Evolutionary conservation across 148 eudicot species (phyloP), one percentile per base, ranked within the genome.

Genomic region (Nepenthes gracilis): DNA sequence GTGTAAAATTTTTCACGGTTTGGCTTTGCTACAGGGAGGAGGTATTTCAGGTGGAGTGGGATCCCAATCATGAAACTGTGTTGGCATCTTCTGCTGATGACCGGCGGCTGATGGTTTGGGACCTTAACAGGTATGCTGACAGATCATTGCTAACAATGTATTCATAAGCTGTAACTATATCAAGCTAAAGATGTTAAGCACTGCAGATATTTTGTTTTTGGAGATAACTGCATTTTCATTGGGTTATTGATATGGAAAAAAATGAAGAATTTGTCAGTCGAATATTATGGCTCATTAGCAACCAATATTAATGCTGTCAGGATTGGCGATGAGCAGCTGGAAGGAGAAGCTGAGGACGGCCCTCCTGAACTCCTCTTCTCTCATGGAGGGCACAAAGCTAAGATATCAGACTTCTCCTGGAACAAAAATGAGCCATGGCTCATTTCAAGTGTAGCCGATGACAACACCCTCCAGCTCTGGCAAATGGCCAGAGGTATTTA

Each of bases 81-180:
- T 65, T 93, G 67, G 95, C 98, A 36, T 93, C 98, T 35, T 84
- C 96, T 47, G 88, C 95, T 62, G 95, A 72, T 68, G 98, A 93
- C 67, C 80, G 98, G 67, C 84, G 98, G 68, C 72, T 93, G 79
- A 93, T 88, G 98, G 95, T 93, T 69, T 93, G 98, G 98, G 98
- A 93, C 78, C 91, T 93, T 68, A 88, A 75, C 87, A 88, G 89
- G 98, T 88, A 81, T 2, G 36, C 47, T 60, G 48, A 2, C 37
- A 2, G 54, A 3, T 38, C 43, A 45, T 61, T 33, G 51, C 54
- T 6, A 35, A 13, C 36, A 36, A 36, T 12, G 11, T 9, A 14
- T 52, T 10, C 55, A 52, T 5, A 12, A n/a, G 55, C 23, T 23
- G 23, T 23, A 23, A 23, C 23, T 23, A 23, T 23, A 23, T 23